Evolutionary conservation across 257 asterid genomes (phyloP).

Genomic region (Capsicum baccatum): DNA sequence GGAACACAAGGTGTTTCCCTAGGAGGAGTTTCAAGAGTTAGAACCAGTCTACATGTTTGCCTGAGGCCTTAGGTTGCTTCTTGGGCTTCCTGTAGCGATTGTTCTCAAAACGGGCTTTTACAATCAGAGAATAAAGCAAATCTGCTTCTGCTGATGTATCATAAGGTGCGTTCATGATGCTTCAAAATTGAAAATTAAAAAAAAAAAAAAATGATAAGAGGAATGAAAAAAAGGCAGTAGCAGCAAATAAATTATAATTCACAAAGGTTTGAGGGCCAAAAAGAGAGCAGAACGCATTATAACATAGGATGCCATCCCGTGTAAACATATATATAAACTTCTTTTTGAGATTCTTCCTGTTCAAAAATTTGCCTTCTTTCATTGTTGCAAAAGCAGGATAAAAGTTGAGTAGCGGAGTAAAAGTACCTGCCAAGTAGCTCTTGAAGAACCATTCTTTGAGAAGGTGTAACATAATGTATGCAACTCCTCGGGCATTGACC

Average conservation of each 20-base stretch:
- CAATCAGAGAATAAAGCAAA: slow-evolving; percentile 70
- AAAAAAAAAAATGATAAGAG: neutral
- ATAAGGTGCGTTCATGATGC: slow-evolving; percentile 71
- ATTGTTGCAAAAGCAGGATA: neutral
- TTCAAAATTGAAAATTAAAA: slow-evolving; percentile 32
- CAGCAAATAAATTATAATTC: neutral
- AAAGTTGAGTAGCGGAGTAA: neutral
- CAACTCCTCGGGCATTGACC: slow-evolving; percentile 91
- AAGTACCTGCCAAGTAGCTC: slow-evolving; percentile 79
- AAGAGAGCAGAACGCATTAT: neutral
- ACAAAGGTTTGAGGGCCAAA: neutral
- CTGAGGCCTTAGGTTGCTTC: slow-evolving; percentile 55
- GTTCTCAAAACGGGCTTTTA: slow-evolving; percentile 77
- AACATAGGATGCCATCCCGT: neutral
- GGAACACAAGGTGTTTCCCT: neutral
- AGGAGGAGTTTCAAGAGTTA: slow-evolving; percentile 26
- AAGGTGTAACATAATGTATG: slow-evolving; percentile 87
- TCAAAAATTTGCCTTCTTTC: neutral
- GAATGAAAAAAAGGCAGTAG: neutral
- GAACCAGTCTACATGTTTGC: slow-evolving; percentile 65
- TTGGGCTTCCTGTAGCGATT: slow-evolving; percentile 69
- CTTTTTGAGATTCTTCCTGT: neutral
- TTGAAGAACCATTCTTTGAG: slow-evolving; percentile 82
- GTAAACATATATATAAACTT: neutral
- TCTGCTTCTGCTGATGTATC: slow-evolving; percentile 91